phyloP scores from a whole-genome alignment of 2,329 filamentous ascomycete species.

The Pseudogymnoascus sp. region DNA sequence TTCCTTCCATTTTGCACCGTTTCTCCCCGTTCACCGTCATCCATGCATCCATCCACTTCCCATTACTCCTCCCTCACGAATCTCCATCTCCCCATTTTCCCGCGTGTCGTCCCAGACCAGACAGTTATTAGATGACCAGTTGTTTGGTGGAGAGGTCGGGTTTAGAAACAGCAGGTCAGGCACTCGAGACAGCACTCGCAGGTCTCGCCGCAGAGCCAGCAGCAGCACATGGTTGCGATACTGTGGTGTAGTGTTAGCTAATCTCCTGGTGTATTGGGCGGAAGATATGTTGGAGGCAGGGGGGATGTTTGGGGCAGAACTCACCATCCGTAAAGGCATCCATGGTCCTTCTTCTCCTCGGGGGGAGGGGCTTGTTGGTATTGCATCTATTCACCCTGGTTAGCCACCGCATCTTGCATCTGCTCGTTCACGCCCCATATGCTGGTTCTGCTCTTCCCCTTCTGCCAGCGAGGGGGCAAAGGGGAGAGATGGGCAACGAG shows the following conservation, averaged over 20 bases:
- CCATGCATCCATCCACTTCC: neutral
- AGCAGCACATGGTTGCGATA: constrained; percentile 38
- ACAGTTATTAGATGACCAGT: too few relatives aligned
- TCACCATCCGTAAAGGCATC: constrained; percentile 9
- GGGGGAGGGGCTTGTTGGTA: constrained; percentile 10
- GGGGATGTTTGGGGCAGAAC: neutral
- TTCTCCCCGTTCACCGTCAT: neutral
- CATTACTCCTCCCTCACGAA: too few relatives aligned
- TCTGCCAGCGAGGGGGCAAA: neutral
- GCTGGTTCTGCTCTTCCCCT: neutral
- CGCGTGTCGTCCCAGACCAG: too few relatives aligned
- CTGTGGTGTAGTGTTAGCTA: constrained; percentile 10
- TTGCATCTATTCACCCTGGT: constrained; percentile 1
- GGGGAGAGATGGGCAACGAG: too few relatives aligned
- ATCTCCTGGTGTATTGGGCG: too few relatives aligned
- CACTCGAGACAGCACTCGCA: constrained; percentile 39
- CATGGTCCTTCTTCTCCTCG: neutral
- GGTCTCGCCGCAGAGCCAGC: constrained; percentile 38
- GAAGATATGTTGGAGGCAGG: too few relatives aligned
- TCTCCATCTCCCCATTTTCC: neutral
- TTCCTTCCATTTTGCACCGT: neutral
- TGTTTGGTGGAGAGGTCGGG: too few relatives aligned
- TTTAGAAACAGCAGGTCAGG: constrained; percentile 30
- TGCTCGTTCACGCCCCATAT: neutral
- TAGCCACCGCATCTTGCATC: neutral